phyloP scores from a whole-genome alignment of 2,329 filamentous ascomycete species.

The Epichloe bromicola region DNA sequence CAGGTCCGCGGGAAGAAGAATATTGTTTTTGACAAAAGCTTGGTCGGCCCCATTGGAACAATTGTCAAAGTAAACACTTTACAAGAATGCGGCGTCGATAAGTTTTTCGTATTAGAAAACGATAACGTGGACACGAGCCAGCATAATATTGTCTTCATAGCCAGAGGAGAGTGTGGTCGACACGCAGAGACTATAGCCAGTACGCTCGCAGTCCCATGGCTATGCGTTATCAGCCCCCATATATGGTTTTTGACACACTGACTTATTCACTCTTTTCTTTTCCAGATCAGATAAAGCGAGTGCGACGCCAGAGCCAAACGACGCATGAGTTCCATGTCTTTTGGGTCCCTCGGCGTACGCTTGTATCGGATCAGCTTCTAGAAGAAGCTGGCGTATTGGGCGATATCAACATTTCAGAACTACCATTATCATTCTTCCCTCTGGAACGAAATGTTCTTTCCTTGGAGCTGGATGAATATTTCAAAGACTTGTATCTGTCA shows the following conservation, averaged over 20 bases:
- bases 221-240: neutral
- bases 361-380: conserved; percentile 80
- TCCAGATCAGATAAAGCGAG: conserved; percentile 76
- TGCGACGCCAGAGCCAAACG: conserved; percentile 76
- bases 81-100: conserved; percentile 95
- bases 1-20: conserved; percentile 99
- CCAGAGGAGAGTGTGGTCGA: conserved; percentile 75
- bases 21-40: conserved; percentile 77
- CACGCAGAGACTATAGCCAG: conserved; percentile 80
- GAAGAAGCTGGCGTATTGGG: conserved; percentile 90
- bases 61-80: conserved; percentile 92
- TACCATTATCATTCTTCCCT: conserved; percentile 81
- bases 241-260: conserved; percentile 1
- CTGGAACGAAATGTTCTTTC: conserved; percentile 86
- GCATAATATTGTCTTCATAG: conserved; percentile 88
- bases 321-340: conserved; percentile 96
- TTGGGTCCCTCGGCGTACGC: conserved; percentile 84
- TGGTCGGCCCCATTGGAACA: conserved; percentile 79
- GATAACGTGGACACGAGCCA: conserved; percentile 89
- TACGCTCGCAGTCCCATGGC: conserved; percentile 32
- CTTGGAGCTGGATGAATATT: conserved; percentile 76
- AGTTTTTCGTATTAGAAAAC: conserved; percentile 94
- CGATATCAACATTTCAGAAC: conserved; percentile 78
- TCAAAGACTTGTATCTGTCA: conserved; percentile 73
- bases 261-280: conserved; percentile 19